phyloP scores from a whole-genome alignment of 768 basidiomycete genomes.

The Gyrodon lividus region DNA sequence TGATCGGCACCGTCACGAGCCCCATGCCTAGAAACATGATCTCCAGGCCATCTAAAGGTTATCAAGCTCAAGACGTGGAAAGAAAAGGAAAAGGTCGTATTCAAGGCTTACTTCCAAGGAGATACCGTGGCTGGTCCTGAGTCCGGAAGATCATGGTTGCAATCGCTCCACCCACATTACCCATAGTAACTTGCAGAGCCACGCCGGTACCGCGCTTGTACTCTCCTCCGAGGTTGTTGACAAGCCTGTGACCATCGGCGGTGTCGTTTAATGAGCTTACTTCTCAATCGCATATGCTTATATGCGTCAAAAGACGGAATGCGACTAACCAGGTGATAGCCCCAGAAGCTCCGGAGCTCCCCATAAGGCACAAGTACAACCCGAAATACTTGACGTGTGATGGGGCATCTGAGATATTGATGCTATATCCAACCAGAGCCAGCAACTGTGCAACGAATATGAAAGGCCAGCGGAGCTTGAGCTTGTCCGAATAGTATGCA shows the following conservation, averaged over 20 bases:
- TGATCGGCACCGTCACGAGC: constrained; percentile 45
- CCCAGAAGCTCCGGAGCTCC: constrained; percentile 62
- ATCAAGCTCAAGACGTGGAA: background rate
- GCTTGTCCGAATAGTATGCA: constrained; percentile 58
- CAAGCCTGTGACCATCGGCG: constrained; percentile 43
- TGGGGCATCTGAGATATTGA: constrained; percentile 56
- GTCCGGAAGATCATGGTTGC: constrained; percentile 62
- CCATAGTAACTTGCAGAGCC: constrained; percentile 51
- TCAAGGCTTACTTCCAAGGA: constrained; percentile 55
- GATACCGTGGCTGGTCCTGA: constrained; percentile 57
- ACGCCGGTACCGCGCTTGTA: constrained; percentile 70
- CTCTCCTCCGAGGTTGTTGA: constrained; percentile 53
- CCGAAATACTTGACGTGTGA: constrained; percentile 68
- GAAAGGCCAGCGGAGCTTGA: constrained; percentile 55
- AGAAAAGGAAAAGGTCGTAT: background rate
- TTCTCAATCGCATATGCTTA: too few species aligned
- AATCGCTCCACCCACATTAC: constrained; percentile 65
- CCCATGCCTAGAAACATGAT: constrained; percentile 67
- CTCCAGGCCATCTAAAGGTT: constrained; percentile 48
- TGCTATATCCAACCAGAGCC: constrained; percentile 57
- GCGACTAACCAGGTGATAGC: constrained; percentile 54
- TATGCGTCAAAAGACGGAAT: background rate
- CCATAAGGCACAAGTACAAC: constrained; percentile 64
- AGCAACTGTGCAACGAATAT: constrained; percentile 50
- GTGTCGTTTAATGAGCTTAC: background rate